These are phyloP conservation scores for Conticribra weissflogii DNA, from an alignment of 108 stramenopile species.

Conservation along the genomic window DNA sequence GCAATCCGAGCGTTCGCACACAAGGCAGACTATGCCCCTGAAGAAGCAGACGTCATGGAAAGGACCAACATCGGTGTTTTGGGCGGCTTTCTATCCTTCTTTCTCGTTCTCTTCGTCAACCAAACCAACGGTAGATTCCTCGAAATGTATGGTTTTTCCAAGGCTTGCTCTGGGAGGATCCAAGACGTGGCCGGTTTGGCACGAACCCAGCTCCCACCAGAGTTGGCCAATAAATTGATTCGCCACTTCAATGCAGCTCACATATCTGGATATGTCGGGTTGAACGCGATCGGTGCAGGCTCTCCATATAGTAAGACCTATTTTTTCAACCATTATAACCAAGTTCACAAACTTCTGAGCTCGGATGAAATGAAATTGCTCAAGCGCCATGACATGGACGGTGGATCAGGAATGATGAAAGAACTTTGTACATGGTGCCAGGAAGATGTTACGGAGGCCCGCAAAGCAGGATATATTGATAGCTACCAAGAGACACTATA, in stretches of 20 bases:
- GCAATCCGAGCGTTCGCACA: slow-evolving; percentile 33
- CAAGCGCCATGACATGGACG: slow-evolving; percentile 36
- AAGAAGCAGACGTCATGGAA: slow-evolving; percentile 6
- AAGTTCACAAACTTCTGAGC: slow-evolving; percentile 32
- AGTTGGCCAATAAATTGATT: slow-evolving; percentile 39
- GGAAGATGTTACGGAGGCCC: slow-evolving; percentile 9
- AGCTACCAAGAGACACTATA: slow-evolving; percentile 2
- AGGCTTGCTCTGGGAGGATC: slow-evolving; percentile 52
- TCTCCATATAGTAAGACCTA: slow-evolving; percentile 22
- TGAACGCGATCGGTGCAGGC: slow-evolving; percentile 19
- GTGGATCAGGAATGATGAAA: slow-evolving; percentile 24
- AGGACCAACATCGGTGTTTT: slow-evolving; percentile 31
- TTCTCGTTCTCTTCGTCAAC: slow-evolving; percentile 60
- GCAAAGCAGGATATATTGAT: slow-evolving; percentile 28
- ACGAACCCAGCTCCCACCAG: slow-evolving; percentile 27
- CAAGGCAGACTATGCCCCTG: slow-evolving; percentile 17
- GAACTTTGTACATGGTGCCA: slow-evolving; percentile 25
- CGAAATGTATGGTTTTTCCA: slow-evolving; percentile 40
- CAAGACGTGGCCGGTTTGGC: slow-evolving; percentile 53
- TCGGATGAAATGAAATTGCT: slow-evolving; percentile 36
- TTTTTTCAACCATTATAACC: slow-evolving; percentile 49
- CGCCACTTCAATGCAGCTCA: slow-evolving; percentile 63
- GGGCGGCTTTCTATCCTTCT: slow-evolving; percentile 59
- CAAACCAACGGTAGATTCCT: slow-evolving; percentile 48
- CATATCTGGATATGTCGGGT: slow-evolving; percentile 52